Conservation (phyloP, 352 stramenopile species). For the Pythium phragmiticola region DNA sequence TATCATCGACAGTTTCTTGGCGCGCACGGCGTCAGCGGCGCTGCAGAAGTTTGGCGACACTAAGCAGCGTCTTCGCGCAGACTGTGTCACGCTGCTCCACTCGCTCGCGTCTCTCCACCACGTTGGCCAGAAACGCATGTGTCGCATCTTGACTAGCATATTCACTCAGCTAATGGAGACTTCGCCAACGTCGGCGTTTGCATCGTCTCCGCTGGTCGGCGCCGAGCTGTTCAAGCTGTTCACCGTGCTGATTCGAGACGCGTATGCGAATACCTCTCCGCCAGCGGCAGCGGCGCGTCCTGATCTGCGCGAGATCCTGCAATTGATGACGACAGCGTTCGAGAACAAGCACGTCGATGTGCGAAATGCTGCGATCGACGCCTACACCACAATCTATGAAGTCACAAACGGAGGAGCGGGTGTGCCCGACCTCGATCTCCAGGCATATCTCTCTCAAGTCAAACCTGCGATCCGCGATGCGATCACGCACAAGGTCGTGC, state of each 20-base stretch:
- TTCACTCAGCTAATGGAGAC: constrained; percentile 41
- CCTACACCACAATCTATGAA: constrained; percentile 74
- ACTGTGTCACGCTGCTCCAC: constrained; percentile 72
- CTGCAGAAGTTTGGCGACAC: constrained; percentile 78
- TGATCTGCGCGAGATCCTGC: constrained; percentile 43
- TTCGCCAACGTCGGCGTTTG: constrained; percentile 28
- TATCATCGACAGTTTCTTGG: constrained; percentile 58
- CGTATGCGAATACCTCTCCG: constrained; percentile 8
- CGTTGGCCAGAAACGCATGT: constrained; percentile 61
- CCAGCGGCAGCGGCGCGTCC: constrained; percentile 14
- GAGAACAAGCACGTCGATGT: constrained; percentile 87
- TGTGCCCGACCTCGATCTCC: constrained; percentile 45
- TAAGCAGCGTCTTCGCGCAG: constrained; percentile 67
- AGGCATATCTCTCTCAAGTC: constrained; percentile 55
- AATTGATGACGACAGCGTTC: constrained; percentile 48
- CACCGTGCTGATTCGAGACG: constrained; percentile 49
- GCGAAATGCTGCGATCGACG: constrained; percentile 62
- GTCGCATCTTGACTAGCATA: constrained; percentile 59
- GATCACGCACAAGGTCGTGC: constrained; percentile 71
- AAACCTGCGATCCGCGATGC: constrained; percentile 72
- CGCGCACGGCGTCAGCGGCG: constrained; percentile 55
- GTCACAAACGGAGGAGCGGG: constrained; percentile 47
- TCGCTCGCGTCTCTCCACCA: constrained; percentile 56
- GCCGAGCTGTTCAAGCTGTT: constrained; percentile 70
- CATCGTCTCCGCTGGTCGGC: constrained; percentile 49